Evolutionary conservation across 768 basidiomycete genomes (phyloP), one percentile per base, ranked within the genome.

Genomic region (Dioszegia crocea): DNA sequence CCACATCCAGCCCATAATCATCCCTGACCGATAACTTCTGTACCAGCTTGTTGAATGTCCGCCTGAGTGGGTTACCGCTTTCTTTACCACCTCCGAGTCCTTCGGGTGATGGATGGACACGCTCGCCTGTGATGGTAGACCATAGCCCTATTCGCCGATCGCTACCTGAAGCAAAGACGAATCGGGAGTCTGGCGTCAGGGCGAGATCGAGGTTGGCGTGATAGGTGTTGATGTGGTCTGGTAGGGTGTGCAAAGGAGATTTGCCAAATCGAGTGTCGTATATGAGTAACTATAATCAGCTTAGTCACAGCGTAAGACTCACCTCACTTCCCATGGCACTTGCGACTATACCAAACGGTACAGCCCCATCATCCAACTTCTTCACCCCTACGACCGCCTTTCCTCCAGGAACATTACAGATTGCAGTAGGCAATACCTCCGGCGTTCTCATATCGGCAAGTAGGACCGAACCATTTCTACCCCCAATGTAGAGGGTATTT

Each of bases 331-430:
- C 59, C 64, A 73, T 66, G 4, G 60, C 68, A 39, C 66, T 66
- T 16, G 57, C 64, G 0, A 64, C 56, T 27, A 69, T 21, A 4
- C 71, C 71, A 59, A 54, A 73, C 17, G 71, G 71, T 14, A 68
- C 68, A 3, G 62, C 66, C n/a, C 51, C 56, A 53, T 73, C 71
- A 19, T 65, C 49, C 49, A 73, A 46, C 19, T 66, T 45, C 52
- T 65, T 68, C 0, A 73, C 64, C 2, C 66, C 68, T 5, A 73
- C 68, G 1, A 73, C 64, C 5, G 71, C 68, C 56, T 68, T 70
- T 16, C 65, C 57, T 3, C 51, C 55, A 4, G 55, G 50, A 21
- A 45, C 21, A 21, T 41, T 17, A 4, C 23, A 19, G 8, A 57
- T 11, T 17, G 57, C 19, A 17, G 24, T 54, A 12, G 41, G 31